Percentiles rank a stretch among this genome's conserved stretches.
Evolutionary conservation across 768 basidiomycete species (phyloP).

Genomic region (Lactarius sanguifluus): DNA sequence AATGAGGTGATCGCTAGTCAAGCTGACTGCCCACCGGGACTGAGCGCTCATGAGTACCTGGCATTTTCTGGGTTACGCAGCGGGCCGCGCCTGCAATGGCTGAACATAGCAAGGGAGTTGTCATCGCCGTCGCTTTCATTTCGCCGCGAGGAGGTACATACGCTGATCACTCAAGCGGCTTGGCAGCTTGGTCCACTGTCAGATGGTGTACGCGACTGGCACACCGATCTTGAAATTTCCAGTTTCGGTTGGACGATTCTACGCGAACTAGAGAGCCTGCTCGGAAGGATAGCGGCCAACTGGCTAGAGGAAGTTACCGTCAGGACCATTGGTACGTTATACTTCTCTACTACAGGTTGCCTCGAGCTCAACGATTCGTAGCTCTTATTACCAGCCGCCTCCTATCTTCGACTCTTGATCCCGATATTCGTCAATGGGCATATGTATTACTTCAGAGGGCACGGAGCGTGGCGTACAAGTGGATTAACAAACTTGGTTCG

Average conservation of each 20-base stretch:
- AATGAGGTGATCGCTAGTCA: conserved; percentile 47
- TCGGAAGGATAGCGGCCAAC: conserved; percentile 40
- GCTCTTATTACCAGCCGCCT: conserved; percentile 10
- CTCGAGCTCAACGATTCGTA: background rate
- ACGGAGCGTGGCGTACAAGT: background rate
- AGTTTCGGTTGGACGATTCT: conserved; percentile 41
- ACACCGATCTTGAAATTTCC: conserved; percentile 37
- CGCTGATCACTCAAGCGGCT: conserved; percentile 45
- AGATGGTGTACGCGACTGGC: conserved; percentile 38
- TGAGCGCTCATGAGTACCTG: conserved; percentile 47
- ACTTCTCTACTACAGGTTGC: no score
- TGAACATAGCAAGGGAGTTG: conserved; percentile 35
- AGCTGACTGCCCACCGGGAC: conserved; percentile 39
- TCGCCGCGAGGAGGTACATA: conserved; percentile 41
- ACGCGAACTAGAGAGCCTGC: conserved; percentile 37
- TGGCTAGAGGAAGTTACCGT: conserved; percentile 36
- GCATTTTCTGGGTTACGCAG: conserved; percentile 48
- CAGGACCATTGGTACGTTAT: background rate
- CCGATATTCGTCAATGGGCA: background rate
- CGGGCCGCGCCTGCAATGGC: conserved; percentile 45
- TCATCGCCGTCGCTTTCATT: conserved; percentile 41
- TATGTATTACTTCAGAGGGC: background rate
- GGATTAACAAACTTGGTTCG: conserved; percentile 1
- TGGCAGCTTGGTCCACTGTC: conserved; percentile 43
- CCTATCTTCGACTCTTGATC: background rate